Evolutionary conservation across 176 grass and related monocot species (phyloP).

Genomic region (Calamus simplicifolius): DNA sequence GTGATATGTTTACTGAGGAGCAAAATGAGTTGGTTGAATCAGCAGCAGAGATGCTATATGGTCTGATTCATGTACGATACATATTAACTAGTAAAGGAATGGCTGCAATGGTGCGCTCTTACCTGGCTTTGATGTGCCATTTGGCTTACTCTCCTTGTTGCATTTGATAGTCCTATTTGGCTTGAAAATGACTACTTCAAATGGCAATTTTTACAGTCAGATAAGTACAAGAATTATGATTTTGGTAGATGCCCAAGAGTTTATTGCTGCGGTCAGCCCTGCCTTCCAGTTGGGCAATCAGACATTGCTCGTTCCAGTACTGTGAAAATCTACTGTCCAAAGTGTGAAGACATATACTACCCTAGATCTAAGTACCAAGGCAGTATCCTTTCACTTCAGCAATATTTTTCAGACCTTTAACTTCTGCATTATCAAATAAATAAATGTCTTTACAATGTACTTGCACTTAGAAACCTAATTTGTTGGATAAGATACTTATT

Average conservation of each 20-base stretch:
- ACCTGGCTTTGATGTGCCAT: neutral
- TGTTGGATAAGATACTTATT: too few relatives aligned
- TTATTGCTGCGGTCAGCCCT: slow-evolving; percentile 89
- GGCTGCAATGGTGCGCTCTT: too few relatives aligned
- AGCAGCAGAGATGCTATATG: too few relatives aligned
- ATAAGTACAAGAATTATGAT: slow-evolving; percentile 96
- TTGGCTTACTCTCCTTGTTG: neutral
- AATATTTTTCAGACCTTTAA: too few relatives aligned
- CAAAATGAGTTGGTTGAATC: too few relatives aligned
- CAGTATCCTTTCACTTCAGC: slow-evolving; percentile 65
- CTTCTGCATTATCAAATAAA: too few relatives aligned
- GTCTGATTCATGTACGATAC: too few relatives aligned
- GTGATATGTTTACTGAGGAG: too few relatives aligned
- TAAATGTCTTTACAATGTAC: too few relatives aligned
- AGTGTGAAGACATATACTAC: slow-evolving; percentile 94
- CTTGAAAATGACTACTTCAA: neutral
- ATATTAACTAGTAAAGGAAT: too few relatives aligned
- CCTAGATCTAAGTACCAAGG: slow-evolving; percentile 97
- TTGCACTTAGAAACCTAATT: too few relatives aligned
- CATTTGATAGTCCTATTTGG: slow-evolving; percentile 6
- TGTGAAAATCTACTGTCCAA: slow-evolving; percentile 93
- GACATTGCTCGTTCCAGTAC: slow-evolving; percentile 91
- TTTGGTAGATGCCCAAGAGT: slow-evolving; percentile 96
- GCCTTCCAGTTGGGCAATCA: slow-evolving; percentile 88
- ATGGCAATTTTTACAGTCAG: slow-evolving; percentile 34